Conservation (phyloP, 2,329 filamentous ascomycete genomes). For the Xylariaceae sp. region DNA sequence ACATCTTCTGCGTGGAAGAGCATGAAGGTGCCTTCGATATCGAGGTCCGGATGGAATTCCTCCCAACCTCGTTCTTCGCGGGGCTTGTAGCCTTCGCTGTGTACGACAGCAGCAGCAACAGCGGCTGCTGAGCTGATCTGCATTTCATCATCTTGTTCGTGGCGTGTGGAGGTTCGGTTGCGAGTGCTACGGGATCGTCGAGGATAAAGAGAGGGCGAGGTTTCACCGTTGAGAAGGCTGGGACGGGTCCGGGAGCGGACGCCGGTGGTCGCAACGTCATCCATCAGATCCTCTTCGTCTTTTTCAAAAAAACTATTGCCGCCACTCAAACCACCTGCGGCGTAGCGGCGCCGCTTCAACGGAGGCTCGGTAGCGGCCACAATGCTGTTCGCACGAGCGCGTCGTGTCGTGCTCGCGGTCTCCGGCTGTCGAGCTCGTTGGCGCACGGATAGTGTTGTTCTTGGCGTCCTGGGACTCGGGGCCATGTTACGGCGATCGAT, state of each 20-base stretch:
- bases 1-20: constrained; percentile 80
- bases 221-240: constrained; percentile 46
- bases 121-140: constrained; percentile 84
- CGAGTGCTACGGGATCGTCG: constrained; percentile 55
- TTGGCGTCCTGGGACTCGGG: constrained; percentile 32
- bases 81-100: constrained; percentile 94
- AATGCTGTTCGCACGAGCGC: constrained; percentile 34
- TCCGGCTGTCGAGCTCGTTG: constrained; percentile 27
- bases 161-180: constrained; percentile 48
- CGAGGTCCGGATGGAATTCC: constrained; percentile 92
- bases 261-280: constrained; percentile 44
- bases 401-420: constrained; percentile 25
- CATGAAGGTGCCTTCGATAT: constrained; percentile 75
- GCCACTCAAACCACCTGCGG: constrained; percentile 80
- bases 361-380: constrained; percentile 53
- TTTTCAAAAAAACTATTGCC: constrained; percentile 79
- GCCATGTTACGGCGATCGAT: constrained; percentile 26
- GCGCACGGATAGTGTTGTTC: constrained; percentile 24
- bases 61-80: constrained; percentile 96
- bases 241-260: constrained; percentile 48
- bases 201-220: constrained; percentile 43
- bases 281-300: constrained; percentile 55
- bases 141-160: constrained; percentile 53
- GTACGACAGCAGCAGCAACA: constrained; percentile 78
- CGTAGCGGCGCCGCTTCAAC: constrained; percentile 68